Percentiles rank a stretch among this genome's conserved stretches.
Conservation (phyloP, 2,329 filamentous ascomycete species). For the Beauveria medogensis region DNA sequence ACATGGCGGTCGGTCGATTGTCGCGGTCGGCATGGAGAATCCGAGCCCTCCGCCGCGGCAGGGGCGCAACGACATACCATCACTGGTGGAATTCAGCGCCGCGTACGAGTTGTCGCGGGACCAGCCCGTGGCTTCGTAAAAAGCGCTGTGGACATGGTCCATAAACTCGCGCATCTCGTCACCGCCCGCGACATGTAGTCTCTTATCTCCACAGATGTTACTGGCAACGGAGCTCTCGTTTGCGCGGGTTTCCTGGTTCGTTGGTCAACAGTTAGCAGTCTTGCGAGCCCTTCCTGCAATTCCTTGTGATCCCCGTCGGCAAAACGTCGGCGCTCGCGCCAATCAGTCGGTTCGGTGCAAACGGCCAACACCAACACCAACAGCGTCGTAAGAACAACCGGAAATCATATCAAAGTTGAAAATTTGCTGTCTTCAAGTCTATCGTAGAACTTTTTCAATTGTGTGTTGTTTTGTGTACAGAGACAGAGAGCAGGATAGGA, state of each 20-base stretch:
- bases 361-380: no score
- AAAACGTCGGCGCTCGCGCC: not conserved
- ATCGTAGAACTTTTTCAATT: no score
- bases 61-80: constrained; percentile 44
- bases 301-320: not conserved
- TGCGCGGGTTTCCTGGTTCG: not conserved
- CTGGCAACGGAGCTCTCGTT: not conserved
- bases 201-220: not conserved
- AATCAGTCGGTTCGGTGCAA: no score
- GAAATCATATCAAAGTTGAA: no score
- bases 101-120: constrained; percentile 88
- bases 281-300: not conserved
- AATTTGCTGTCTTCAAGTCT: no score
- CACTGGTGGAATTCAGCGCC: constrained; percentile 72
- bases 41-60: no score
- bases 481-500: no score
- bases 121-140: constrained; percentile 81
- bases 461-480: no score
- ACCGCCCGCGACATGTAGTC: not conserved
- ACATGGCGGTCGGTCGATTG: no score
- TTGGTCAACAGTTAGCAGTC: not conserved
- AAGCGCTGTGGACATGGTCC: constrained; percentile 90
- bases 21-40: no score
- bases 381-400: no score
- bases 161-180: constrained; percentile 84